phyloP scores from a whole-genome alignment of 345 rosid genomes.

The Syzygium jambos region DNA sequence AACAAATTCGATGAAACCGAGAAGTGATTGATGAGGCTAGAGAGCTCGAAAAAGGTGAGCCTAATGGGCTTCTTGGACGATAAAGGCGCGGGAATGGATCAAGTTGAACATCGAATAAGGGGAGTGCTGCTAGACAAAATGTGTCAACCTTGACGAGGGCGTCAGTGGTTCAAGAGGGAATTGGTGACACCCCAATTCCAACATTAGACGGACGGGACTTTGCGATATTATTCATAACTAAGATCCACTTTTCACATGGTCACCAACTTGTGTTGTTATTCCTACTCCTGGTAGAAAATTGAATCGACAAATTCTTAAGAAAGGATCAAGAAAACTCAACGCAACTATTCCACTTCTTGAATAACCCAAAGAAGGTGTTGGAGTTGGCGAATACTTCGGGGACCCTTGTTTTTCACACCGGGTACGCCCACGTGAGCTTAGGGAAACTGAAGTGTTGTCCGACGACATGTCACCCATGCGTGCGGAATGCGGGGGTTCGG shows the following conservation, averaged over 20 bases:
- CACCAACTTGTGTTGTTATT: neutral
- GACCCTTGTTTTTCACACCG: no score
- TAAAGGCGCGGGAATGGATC: neutral
- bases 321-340: neutral
- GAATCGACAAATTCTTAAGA: neutral
- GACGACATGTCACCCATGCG: no score
- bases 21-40: neutral
- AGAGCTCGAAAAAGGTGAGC: neutral
- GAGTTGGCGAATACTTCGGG: no score
- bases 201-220: neutral
- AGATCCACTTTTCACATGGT: neutral
- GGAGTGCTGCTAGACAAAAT: neutral
- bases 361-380: neutral
- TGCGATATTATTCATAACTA: neutral
- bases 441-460: no score
- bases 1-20: neutral
- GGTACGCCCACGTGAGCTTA: no score
- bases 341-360: neutral
- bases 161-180: neutral
- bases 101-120: neutral
- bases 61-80: neutral
- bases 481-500: no score
- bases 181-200: neutral
- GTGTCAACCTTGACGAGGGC: accelerated
- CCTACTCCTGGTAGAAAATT: neutral